These are phyloP conservation scores for Kurtzmaniella cleridarum DNA, from an alignment of 805 yeast species.

Conservation along the genomic window DNA sequence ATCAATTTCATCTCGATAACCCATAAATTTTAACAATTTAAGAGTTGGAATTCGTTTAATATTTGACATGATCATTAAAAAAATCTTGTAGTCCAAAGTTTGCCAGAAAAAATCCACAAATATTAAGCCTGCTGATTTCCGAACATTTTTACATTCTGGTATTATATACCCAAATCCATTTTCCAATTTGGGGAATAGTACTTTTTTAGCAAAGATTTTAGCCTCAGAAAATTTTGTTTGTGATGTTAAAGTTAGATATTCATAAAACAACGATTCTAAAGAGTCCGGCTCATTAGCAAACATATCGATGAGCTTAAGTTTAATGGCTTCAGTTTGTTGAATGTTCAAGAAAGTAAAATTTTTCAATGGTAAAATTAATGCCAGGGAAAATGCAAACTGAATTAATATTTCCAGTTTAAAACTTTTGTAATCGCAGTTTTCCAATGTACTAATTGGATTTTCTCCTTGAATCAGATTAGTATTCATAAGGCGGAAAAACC, in stretches of 20 bases:
- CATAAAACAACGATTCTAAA: neutral
- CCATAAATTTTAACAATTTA: conserved; percentile 21
- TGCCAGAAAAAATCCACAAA: conserved; percentile 18
- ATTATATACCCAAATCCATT: conserved; percentile 13
- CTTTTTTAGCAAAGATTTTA: conserved; percentile 5
- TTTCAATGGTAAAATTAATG: conserved; percentile 26
- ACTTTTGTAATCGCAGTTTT: neutral
- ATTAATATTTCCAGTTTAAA: conserved; percentile 16
- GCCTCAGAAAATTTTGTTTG: conserved; percentile 15
- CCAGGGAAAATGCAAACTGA: conserved; percentile 19
- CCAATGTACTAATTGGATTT: neutral
- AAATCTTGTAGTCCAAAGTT: conserved; percentile 28
- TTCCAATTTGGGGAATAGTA: conserved; percentile 7
- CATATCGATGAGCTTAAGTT: conserved; percentile 11
- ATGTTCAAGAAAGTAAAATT: conserved; percentile 19
- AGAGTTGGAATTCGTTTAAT: conserved; percentile 17
- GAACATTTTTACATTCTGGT: conserved; percentile 9
- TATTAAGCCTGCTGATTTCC: conserved; percentile 2
- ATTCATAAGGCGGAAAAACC: conserved; percentile 13
- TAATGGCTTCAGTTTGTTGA: conserved; percentile 9
- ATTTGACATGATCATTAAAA: conserved; percentile 23
- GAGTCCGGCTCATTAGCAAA: conserved; percentile 6
- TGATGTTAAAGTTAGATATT: conserved; percentile 5
- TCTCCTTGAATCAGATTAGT: conserved; percentile 2
- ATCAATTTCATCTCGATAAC: conserved; percentile 13